Evolutionary conservation across 208 protist genomes (phyloP).

Genomic region (Acanthamoeba lenticulata): DNA sequence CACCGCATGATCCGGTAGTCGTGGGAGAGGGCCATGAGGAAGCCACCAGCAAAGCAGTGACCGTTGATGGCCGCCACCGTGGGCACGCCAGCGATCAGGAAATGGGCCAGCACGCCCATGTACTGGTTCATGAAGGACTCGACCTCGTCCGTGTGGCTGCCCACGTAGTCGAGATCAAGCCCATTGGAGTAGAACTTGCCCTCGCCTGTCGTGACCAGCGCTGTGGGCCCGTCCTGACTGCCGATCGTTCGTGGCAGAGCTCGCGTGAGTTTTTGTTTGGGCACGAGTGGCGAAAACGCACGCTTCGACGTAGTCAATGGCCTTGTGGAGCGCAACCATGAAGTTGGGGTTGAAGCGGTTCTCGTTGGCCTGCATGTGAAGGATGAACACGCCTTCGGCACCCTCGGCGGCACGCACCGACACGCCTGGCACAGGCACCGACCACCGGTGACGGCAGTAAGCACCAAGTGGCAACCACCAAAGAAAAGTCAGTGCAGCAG

Average conservation of each 20-base stretch:
- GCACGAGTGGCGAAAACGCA: background rate
- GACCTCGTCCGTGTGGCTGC: background rate
- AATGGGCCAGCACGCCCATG: background rate
- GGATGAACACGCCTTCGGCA: background rate
- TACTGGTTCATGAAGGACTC: constrained; percentile 49
- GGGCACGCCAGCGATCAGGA: constrained; percentile 38
- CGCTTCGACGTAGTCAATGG: background rate
- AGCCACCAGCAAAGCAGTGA: constrained; percentile 68
- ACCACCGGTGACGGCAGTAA: background rate
- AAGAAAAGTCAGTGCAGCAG: background rate
- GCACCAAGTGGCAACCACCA: background rate
- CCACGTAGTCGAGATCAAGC: constrained; percentile 46
- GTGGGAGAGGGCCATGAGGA: constrained; percentile 58
- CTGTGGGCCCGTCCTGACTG: background rate
- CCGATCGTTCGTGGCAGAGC: background rate
- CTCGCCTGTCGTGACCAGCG: constrained; percentile 24
- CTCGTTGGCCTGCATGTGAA: constrained; percentile 4
- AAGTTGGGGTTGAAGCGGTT: constrained; percentile 63
- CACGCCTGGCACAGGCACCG: background rate
- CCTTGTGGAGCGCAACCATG: background rate
- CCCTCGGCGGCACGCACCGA: background rate
- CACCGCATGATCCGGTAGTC: constrained; percentile 69
- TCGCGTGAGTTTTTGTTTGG: background rate
- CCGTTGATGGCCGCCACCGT: constrained; percentile 67
- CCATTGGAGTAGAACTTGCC: constrained; percentile 64